Evolutionary conservation across 108 stramenopile species (phyloP), one percentile per base, ranked within the genome.

Genomic region (Seminavis robusta): DNA sequence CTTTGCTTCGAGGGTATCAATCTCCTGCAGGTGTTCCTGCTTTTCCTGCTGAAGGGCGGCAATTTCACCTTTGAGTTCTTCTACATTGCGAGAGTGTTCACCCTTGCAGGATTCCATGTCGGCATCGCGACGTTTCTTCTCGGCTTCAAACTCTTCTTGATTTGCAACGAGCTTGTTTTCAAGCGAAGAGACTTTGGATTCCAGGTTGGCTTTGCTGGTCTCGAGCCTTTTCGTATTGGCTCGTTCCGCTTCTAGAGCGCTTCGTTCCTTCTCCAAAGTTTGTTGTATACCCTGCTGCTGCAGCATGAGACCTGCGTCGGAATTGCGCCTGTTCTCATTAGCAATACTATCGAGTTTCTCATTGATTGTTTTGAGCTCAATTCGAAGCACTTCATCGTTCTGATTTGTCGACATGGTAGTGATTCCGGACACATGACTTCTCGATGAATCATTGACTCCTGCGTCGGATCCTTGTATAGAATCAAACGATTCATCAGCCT

Each of bases 141-240:
- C n/a, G n/a, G n/a, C n/a, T n/a, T 29, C 51, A 37, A 38, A 23
- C 20, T 52, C n/a, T 39, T 52, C 33, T 26, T 13, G 19, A 51
- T 34, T 52, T 7, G 52, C 16, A 23, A 32, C 16, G 21, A 54
- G 40, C 11, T 55, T 40, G 36, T 45, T 19, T 21, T 49, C 43
- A n/a, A 28, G 23, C n/a, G 24, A 23, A 15, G 24, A 27, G 47
- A 23, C n/a, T 26, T 48, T 26, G 25, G 24, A 27, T 28, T 48
- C 25, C 10, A 48, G 21, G n/a, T 48, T 48, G 5, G 23, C 47
- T 15, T 48, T 48, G 25, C 28, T 23, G 23, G n/a, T 48, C 47
- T 17, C 24, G 6, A 4, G 48, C 48, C 15, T 49, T 27, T 28
- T 49, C 26, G 21, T 28, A 27, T 15, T 49, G 24, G 6, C 6